Evolutionary conservation across 805 yeast species (phyloP).

Genomic region (Maudiozyma barnettii): DNA sequence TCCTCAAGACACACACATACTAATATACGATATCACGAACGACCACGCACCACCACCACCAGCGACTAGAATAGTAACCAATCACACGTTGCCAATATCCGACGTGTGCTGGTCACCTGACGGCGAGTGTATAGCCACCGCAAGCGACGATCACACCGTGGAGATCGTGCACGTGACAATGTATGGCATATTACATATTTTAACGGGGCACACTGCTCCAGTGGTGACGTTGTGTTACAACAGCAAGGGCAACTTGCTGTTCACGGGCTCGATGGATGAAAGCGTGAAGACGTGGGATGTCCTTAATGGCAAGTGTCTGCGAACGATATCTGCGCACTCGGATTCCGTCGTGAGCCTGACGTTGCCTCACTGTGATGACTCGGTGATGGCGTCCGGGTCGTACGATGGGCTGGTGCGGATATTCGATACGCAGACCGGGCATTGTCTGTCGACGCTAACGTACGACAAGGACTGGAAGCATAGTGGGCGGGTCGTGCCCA

Average conservation of each 20-base stretch:
- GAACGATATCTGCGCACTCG: constrained; percentile 83
- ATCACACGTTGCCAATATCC: constrained; percentile 55
- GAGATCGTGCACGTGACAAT: constrained; percentile 54
- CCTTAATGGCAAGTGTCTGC: constrained; percentile 49
- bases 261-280: constrained; percentile 84
- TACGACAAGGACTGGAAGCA: constrained; percentile 68
- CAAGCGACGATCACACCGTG: constrained; percentile 76
- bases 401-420: constrained; percentile 85
- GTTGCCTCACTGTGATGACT: constrained; percentile 65
- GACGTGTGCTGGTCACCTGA: constrained; percentile 74
- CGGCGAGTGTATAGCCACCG: constrained; percentile 64
- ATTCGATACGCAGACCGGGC: constrained; percentile 83
- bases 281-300: constrained; percentile 88
- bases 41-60: constrained; percentile 27
- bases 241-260: constrained; percentile 64
- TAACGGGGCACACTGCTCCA: constrained; percentile 78
- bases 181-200: constrained; percentile 34
- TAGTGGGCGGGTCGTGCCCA: constrained; percentile 47
- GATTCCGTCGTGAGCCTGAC: constrained; percentile 78
- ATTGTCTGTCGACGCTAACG: constrained; percentile 81
- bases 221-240: constrained; percentile 66
- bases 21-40: constrained; percentile 48
- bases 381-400: constrained; percentile 72
- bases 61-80: constrained; percentile 9
- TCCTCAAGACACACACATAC: constrained; percentile 48